Evolutionary conservation across 176 grass and related monocot genomes (phyloP), one percentile per base, ranked within the genome.

Genomic region (Pontederia paniculata): DNA sequence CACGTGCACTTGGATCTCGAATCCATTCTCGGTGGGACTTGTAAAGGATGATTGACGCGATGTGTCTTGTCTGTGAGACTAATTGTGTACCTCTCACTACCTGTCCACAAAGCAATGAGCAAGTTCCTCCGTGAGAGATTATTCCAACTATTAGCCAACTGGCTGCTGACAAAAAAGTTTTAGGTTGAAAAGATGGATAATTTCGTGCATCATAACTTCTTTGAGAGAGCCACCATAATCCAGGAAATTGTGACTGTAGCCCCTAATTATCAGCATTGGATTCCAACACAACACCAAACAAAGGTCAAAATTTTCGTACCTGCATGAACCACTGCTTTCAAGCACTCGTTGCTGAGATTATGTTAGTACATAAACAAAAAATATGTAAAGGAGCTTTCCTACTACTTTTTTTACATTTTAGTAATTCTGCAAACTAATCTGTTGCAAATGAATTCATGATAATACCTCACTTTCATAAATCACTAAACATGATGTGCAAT

Each of bases 221-320:
- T 54, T 22, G 52, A 54, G 52, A 9, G 22, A 20, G 19, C 23
- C 8, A 5, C 1, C 19, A 41, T 13, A 41, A 41, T 57, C 23
- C 55, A 9, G 55, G 44, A 63, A 42, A 9, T 6, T 16, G 42
- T 22, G 14, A 48, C 21, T 63, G 8, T 15, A 23, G 31, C 44
- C 44, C n/a, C 23, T 17, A 9, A 17, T 13, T 48, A 41, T 63
- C 44, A 41, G 60, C 60, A 63, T 63, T 48, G 44, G 60, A 63
- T 63, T 63, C 19, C 21, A 10, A 10, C 16, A 46, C n/a, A n/a
- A n/a, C n/a, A 23, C 17, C 60, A 63, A 22, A 15, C 55, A 57
- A n/a, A 48, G 45, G 45, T 48, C 45, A 48, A 48, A 14, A 48
- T 12, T 48, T 14, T 48, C 45, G 45, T 48, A 14, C 45, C 45